Conservation (phyloP, 2,329 filamentous ascomycete genomes). For the Monilinia vaccinii-corymbosi region DNA sequence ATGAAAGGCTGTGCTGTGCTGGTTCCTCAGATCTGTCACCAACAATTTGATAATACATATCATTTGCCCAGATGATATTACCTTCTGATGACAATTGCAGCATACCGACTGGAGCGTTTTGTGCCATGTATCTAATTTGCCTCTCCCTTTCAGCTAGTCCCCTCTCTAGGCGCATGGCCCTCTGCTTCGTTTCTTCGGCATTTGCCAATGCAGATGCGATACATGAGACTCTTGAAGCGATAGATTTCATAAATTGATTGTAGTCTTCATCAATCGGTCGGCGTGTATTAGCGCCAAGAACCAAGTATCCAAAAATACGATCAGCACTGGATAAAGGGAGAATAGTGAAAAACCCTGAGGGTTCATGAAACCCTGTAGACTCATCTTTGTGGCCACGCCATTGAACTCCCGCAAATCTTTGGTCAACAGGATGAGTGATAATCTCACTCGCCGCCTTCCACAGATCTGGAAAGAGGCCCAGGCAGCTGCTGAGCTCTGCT, state of each 20-base stretch:
- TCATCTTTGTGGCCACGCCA: conserved; percentile 13
- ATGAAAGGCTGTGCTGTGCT: conserved; percentile 15
- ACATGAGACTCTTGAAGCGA: conserved; percentile 19
- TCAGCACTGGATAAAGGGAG: conserved; percentile 17
- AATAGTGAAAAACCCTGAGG: conserved; percentile 19
- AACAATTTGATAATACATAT: conserved; percentile 23
- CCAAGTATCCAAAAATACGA: conserved; percentile 20
- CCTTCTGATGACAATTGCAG: conserved; percentile 22
- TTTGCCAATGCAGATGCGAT: conserved; percentile 20
- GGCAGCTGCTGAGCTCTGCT: conserved; percentile 16
- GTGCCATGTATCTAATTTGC: conserved; percentile 25
- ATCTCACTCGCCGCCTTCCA: conserved; percentile 16
- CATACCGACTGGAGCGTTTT: conserved; percentile 26
- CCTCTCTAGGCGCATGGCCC: conserved; percentile 9
- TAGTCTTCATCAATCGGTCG: conserved; percentile 23
- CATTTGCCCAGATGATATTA: conserved; percentile 23
- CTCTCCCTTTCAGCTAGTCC: conserved; percentile 12
- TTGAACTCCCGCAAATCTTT: conserved; percentile 16
- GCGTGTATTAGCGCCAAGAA: conserved; percentile 23
- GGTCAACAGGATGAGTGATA: conserved; percentile 18
- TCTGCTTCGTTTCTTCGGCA: conserved; percentile 15
- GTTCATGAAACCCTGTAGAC: conserved; percentile 16
- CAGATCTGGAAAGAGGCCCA: conserved; percentile 20
- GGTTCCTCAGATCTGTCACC: conserved; percentile 12
- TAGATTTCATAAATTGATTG: conserved; percentile 20